These are phyloP conservation scores for Leccinum pseudoinsigne DNA, from an alignment of 1,284 basidiomycete species.

Conservation along the genomic window DNA sequence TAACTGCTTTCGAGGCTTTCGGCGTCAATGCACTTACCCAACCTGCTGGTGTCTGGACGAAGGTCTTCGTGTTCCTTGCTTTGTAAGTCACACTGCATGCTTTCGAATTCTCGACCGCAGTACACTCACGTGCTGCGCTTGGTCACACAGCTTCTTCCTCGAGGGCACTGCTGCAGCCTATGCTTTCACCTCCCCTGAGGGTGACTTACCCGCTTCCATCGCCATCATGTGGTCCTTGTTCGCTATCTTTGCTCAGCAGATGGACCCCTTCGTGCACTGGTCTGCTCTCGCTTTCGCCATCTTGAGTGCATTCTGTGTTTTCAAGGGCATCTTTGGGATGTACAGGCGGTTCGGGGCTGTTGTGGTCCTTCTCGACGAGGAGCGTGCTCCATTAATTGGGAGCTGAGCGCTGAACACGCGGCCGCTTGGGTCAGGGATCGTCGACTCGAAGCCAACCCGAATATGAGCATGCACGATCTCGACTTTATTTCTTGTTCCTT, in stretches of 20 bases:
- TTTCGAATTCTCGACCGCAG: slow-evolving; percentile 8
- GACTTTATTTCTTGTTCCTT: background rate
- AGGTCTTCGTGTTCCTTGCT: slow-evolving; percentile 91
- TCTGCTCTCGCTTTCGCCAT: slow-evolving; percentile 84
- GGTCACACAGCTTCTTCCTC: slow-evolving; percentile 74
- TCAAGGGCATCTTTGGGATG: slow-evolving; percentile 68
- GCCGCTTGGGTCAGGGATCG: background rate
- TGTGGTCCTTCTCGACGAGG: slow-evolving; percentile 74
- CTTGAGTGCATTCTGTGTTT: slow-evolving; percentile 80
- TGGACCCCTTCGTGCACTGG: slow-evolving; percentile 81
- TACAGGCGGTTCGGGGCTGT: slow-evolving; percentile 42
- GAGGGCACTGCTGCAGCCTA: slow-evolving; percentile 91
- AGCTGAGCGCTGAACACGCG: slow-evolving; percentile 13
- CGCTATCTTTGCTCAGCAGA: slow-evolving; percentile 80
- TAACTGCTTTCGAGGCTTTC: slow-evolving; percentile 91
- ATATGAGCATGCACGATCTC: background rate
- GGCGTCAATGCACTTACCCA: slow-evolving; percentile 72
- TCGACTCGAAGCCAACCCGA: background rate
- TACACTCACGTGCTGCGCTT: slow-evolving; percentile 9
- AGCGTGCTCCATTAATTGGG: slow-evolving; percentile 77
- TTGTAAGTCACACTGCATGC: slow-evolving; percentile 44
- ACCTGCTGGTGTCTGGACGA: slow-evolving; percentile 84
- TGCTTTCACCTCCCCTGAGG: slow-evolving; percentile 86
- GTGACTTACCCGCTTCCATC: slow-evolving; percentile 87
- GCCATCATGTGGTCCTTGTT: slow-evolving; percentile 84